These are phyloP conservation scores for Acacia melanoxylon DNA, from an alignment of 306 rosid species.

Conservation along the genomic window DNA sequence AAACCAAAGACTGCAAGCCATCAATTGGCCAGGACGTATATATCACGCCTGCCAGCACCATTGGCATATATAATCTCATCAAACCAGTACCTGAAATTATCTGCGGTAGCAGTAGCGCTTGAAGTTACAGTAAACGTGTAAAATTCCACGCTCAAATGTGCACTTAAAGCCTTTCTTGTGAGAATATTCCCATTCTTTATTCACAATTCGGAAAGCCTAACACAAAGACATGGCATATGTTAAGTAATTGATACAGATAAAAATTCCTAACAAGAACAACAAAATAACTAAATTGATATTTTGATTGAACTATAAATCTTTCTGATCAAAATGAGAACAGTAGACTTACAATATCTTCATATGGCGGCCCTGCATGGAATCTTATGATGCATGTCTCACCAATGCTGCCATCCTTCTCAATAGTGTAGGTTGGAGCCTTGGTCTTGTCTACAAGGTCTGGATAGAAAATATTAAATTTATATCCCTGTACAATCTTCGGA, in stretches of 20 bases:
- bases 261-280: not conserved
- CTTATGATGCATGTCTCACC: slow-evolving; percentile 92
- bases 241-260: not conserved
- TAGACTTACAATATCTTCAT: slow-evolving; percentile 80
- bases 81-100: slow-evolving; percentile 36
- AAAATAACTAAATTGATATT: no score
- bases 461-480: slow-evolving; percentile 90
- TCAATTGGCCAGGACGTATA: not conserved
- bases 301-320: not conserved
- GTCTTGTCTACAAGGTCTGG: slow-evolving; percentile 95
- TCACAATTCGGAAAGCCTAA: slow-evolving; percentile 88
- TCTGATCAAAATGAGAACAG: slow-evolving; percentile 8
- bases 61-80: slow-evolving; percentile 5
- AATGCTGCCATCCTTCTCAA: slow-evolving; percentile 89
- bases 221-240: slow-evolving; percentile 1
- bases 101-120: slow-evolving; percentile 86
- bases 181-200: slow-evolving; percentile 96
- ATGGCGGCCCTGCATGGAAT: slow-evolving; percentile 96
- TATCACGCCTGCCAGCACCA: not conserved
- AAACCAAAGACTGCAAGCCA: not conserved
- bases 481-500: slow-evolving; percentile 95
- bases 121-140: slow-evolving; percentile 87
- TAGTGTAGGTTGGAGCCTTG: slow-evolving; percentile 80
- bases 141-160: slow-evolving; percentile 88
- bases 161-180: slow-evolving; percentile 92